A percentile compares a stretch with the other conserved stretches of the same genome.
These are phyloP conservation scores for Geotrichum australiense DNA, from an alignment of 1,139 yeast genomes.

Conservation along the genomic window DNA sequence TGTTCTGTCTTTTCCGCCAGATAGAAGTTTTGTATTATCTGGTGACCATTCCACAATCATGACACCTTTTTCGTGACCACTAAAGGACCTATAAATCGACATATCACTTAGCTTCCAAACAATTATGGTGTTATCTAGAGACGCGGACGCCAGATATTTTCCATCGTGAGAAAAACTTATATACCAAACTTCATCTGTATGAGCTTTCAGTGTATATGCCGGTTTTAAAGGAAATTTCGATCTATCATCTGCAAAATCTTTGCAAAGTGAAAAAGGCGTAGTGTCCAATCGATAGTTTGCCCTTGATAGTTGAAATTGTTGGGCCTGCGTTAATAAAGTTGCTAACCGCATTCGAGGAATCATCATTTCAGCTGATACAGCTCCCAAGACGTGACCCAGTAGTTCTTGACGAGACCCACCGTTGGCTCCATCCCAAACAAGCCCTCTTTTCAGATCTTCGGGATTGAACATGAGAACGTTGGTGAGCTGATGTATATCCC, in stretches of 20 bases:
- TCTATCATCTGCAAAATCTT: conserved; percentile 31
- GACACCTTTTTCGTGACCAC: conserved; percentile 53
- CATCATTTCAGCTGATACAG: conserved; percentile 46
- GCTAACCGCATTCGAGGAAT: conserved; percentile 48
- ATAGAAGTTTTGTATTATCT: conserved; percentile 56
- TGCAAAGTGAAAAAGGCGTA: conserved; percentile 28
- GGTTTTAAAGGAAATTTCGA: conserved; percentile 45
- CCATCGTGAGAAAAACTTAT: conserved; percentile 76
- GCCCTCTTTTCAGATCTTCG: conserved; percentile 29
- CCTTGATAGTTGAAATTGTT: conserved; percentile 41
- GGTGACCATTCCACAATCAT: conserved; percentile 70
- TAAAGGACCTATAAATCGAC: conserved; percentile 37
- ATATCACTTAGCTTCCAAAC: conserved; percentile 60
- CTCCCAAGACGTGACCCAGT: conserved; percentile 40
- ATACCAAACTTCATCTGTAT: conserved; percentile 79
- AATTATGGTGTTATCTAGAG: conserved; percentile 58
- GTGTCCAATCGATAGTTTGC: conserved; percentile 36
- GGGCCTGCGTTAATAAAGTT: conserved; percentile 46
- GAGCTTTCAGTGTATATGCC: conserved; percentile 42
- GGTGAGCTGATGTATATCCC: conserved; percentile 32
- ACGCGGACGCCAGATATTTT: conserved; percentile 62
- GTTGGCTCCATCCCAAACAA: conserved; percentile 38
- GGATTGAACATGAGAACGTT: conserved; percentile 36
- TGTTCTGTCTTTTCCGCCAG: conserved; percentile 62
- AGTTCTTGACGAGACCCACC: conserved; percentile 39